Percentiles rank a stretch among this genome's conserved stretches.
phyloP scores from a whole-genome alignment of 805 yeast species.

The Pichia paraexigua region DNA sequence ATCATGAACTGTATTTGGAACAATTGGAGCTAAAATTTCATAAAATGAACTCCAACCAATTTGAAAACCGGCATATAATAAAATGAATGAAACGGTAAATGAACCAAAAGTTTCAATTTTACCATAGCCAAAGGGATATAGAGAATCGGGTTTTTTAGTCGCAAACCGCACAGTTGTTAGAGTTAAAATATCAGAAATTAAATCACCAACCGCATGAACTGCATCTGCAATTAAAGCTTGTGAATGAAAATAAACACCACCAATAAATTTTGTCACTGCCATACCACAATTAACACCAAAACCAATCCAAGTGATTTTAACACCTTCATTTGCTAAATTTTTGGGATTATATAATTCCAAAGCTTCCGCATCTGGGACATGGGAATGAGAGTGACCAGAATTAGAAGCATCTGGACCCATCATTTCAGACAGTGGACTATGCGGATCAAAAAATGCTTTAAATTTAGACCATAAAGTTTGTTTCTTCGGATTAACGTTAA shows the following conservation, averaged over 20 bases:
- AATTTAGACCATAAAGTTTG: slow-evolving; percentile 20
- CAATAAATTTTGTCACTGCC: slow-evolving; percentile 80
- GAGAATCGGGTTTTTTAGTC: slow-evolving; percentile 44
- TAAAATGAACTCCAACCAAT: slow-evolving; percentile 82
- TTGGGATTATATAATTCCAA: slow-evolving; percentile 37
- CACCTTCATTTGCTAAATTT: slow-evolving; percentile 67
- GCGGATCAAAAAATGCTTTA: slow-evolving; percentile 30
- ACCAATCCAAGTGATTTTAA: slow-evolving; percentile 89
- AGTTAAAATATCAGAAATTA: slow-evolving; percentile 84
- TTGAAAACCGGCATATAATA: slow-evolving; percentile 80
- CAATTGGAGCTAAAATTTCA: slow-evolving; percentile 55
- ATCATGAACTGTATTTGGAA: slow-evolving; percentile 58
- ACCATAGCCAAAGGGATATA: slow-evolving; percentile 78
- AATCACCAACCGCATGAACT: slow-evolving; percentile 84
- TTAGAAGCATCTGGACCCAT: slow-evolving; percentile 14
- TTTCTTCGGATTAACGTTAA: slow-evolving; percentile 19
- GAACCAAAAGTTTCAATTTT: slow-evolving; percentile 91
- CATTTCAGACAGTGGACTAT: slow-evolving; percentile 25
- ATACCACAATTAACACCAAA: slow-evolving; percentile 73
- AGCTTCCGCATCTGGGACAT: slow-evolving; percentile 34
- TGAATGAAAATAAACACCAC: slow-evolving; percentile 90
- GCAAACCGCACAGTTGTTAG: slow-evolving; percentile 81
- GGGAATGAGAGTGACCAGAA: slow-evolving; percentile 31
- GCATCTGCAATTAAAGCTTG: slow-evolving; percentile 94
- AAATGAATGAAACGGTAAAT: slow-evolving; percentile 72